phyloP scores from a whole-genome alignment of 2,329 filamentous ascomycete species.

The Trichophyton mentagrophytes region DNA sequence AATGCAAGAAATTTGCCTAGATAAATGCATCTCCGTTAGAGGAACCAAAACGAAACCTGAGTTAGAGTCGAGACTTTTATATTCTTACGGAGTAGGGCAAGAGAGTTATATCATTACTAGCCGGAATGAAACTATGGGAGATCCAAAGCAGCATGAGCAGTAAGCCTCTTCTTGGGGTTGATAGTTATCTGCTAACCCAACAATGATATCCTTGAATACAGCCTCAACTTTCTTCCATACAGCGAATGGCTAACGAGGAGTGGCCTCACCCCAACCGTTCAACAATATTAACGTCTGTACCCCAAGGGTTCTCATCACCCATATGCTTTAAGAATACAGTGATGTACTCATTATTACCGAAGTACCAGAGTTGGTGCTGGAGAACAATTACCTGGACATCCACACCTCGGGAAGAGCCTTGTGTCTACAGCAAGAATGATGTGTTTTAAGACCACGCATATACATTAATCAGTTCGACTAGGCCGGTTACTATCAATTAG shows the following conservation, averaged over 20 bases:
- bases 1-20: not conserved
- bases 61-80: no score
- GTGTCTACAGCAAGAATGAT: not conserved
- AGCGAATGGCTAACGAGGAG: slow-evolving; percentile 4
- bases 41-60: no score
- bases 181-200: not conserved
- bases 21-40: no score
- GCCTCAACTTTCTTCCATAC: slow-evolving; percentile 28
- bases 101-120: no score
- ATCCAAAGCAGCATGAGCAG: slow-evolving; percentile 21
- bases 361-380: not conserved
- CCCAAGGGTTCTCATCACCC: not conserved
- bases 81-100: no score
- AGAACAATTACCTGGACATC: not conserved
- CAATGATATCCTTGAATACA: not conserved
- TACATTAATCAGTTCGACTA: slow-evolving; percentile 34
- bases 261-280: not conserved
- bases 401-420: not conserved
- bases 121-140: slow-evolving; percentile 19
- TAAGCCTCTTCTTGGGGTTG: slow-evolving; percentile 17
- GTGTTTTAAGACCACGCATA: not conserved
- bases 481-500: slow-evolving; percentile 27
- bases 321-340: not conserved
- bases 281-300: not conserved
- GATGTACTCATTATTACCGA: not conserved